These are phyloP conservation scores for Penicillium subrubescens DNA, from an alignment of 495 filamentous ascomycete genomes.

Conservation along the genomic window DNA sequence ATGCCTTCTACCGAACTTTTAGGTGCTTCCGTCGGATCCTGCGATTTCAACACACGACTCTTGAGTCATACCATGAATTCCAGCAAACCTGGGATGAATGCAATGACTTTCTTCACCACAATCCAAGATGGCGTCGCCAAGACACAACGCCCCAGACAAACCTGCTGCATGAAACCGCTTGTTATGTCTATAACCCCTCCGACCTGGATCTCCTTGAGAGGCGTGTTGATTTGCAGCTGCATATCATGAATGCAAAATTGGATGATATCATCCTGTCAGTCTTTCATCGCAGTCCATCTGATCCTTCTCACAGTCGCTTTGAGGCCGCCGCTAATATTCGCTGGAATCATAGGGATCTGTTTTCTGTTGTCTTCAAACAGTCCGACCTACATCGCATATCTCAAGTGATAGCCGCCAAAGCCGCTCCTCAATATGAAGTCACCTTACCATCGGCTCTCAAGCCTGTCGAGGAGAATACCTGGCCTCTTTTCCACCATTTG, in stretches of 20 bases:
- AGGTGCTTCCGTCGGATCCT: conserved; percentile 5
- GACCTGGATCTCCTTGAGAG: conserved; percentile 2
- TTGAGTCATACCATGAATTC: conserved; percentile 6
- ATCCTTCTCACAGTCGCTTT: not conserved
- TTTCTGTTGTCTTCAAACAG: not conserved
- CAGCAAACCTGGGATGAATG: conserved; percentile 10
- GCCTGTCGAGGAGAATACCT: not conserved
- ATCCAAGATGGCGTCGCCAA: not conserved
- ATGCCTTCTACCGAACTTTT: conserved; percentile 3
- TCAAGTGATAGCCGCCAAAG: not conserved
- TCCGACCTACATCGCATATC: conserved; percentile 1
- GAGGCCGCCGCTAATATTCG: not conserved
- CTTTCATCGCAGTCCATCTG: not conserved
- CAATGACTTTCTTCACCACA: conserved; percentile 4
- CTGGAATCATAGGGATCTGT: not conserved
- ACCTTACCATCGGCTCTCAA: not conserved
- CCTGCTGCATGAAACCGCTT: not conserved
- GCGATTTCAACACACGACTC: conserved; percentile 6
- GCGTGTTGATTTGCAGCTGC: conserved; percentile 3
- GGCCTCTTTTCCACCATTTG: not conserved
- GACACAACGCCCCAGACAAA: not conserved
- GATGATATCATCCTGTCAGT: conserved; percentile 5
- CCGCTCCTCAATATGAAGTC: not conserved
- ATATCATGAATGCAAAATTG: conserved; percentile 8
- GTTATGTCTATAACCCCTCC: conserved; percentile 2